phyloP scores from a whole-genome alignment of 2,329 filamentous ascomycete genomes.

The Alternaria sp. region DNA sequence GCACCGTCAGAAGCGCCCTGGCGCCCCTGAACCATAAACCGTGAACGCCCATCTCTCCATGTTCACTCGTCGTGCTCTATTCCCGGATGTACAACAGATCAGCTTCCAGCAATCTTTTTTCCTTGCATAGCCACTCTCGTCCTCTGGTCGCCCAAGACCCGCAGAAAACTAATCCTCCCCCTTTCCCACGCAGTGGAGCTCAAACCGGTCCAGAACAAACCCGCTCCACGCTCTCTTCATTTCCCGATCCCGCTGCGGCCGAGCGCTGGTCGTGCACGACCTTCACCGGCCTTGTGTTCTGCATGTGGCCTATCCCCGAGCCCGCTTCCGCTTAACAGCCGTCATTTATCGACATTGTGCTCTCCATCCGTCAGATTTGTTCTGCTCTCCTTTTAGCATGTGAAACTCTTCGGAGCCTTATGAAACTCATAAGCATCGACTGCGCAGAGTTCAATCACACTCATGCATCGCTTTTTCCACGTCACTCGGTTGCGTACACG shows the following conservation, averaged over 20 bases:
- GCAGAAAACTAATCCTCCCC: constrained; percentile 23
- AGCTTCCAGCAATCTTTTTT: background rate
- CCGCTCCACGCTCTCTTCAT: constrained; percentile 37
- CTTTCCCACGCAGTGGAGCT: constrained; percentile 25
- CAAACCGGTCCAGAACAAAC: constrained; percentile 27
- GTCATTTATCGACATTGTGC: constrained; percentile 29
- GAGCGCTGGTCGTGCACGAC: constrained; percentile 39
- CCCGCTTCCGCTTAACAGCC: constrained; percentile 14
- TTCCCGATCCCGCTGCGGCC: constrained; percentile 42
- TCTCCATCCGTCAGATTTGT: constrained; percentile 12
- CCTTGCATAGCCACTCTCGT: background rate
- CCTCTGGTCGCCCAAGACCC: constrained; percentile 9
- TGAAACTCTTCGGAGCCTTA: background rate
- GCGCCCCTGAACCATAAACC: constrained; percentile 30
- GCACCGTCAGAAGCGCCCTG: constrained; percentile 28
- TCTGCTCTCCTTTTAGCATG: constrained; percentile 14
- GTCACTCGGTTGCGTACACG: background rate
- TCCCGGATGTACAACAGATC: background rate
- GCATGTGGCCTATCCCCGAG: constrained; percentile 23
- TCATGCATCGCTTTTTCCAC: constrained; percentile 4
- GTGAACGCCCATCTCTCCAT: background rate
- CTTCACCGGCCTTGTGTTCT: constrained; percentile 26
- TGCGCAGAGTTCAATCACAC: background rate
- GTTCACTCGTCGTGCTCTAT: background rate
- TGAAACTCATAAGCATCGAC: constrained; percentile 8